These are phyloP conservation scores for Setomelanomma holmii DNA, from an alignment of 2,329 filamentous ascomycete genomes.

Conservation along the genomic window DNA sequence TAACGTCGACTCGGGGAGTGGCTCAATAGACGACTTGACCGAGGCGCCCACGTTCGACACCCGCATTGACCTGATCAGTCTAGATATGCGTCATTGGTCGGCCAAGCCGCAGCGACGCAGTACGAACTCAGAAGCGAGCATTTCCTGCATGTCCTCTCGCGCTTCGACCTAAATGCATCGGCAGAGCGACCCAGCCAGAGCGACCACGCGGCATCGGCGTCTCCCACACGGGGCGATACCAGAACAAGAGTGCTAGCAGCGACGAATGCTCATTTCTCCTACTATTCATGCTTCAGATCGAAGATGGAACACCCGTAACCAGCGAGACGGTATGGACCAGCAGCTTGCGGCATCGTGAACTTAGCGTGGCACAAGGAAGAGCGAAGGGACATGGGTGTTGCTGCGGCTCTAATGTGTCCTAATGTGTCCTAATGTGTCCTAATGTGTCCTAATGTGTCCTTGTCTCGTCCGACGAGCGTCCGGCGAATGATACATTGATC, in stretches of 20 bases:
- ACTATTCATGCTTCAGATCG: background rate
- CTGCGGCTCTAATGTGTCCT: slow-evolving; percentile 1
- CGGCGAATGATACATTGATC: background rate
- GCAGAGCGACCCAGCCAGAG: no score
- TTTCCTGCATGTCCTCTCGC: background rate
- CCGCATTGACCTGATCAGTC: background rate
- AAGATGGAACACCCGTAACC: background rate
- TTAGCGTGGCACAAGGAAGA: background rate
- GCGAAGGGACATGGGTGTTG: background rate
- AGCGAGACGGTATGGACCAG: background rate
- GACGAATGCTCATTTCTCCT: background rate
- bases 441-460: slow-evolving; percentile 1
- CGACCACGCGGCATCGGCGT: background rate
- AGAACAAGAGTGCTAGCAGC: background rate
- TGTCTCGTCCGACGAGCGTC: background rate
- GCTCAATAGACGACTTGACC: slow-evolving; percentile 1
- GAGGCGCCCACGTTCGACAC: slow-evolving; percentile 3
- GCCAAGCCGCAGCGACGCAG: slow-evolving; percentile 17
- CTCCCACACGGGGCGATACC: background rate
- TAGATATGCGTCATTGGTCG: slow-evolving; percentile 2
- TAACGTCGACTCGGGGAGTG: background rate
- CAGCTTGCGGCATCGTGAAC: background rate
- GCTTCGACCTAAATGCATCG: background rate
- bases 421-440: background rate
- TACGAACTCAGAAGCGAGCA: background rate